A percentile compares a stretch with the other conserved stretches of the same genome.
These are phyloP conservation scores for Stagonosporopsis cucurbitacearum DNA, from an alignment of 2,329 filamentous ascomycete genomes.

Conservation along the genomic window DNA sequence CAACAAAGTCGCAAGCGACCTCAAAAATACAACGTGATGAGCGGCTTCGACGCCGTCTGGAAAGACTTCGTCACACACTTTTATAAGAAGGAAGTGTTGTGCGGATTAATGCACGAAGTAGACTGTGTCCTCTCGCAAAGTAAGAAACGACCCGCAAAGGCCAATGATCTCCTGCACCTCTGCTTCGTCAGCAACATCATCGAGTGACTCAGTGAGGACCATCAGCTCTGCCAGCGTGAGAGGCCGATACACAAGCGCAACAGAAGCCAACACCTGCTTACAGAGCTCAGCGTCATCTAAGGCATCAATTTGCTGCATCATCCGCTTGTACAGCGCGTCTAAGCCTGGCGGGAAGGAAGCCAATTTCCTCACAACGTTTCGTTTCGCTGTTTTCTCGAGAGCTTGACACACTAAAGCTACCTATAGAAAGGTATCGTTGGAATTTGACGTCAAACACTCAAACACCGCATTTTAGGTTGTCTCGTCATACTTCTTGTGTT, in stretches of 20 bases:
- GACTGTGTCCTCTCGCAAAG: conserved; percentile 15
- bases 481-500: background rate
- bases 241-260: conserved; percentile 45
- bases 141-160: conserved; percentile 42
- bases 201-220: conserved; percentile 9
- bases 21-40: conserved; percentile 23
- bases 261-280: background rate
- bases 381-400: conserved; percentile 26
- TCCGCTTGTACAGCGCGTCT: conserved; percentile 48
- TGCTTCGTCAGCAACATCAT: conserved; percentile 14
- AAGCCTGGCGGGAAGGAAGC: conserved; percentile 47
- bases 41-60: conserved; percentile 17
- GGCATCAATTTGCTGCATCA: conserved; percentile 45
- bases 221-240: conserved; percentile 29
- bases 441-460: no score
- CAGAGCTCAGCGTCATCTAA: background rate
- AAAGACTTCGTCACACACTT: conserved; percentile 34
- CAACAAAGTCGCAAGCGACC: conserved; percentile 41
- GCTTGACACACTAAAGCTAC: conserved; percentile 26
- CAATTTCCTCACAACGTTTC: conserved; percentile 19
- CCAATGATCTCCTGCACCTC: conserved; percentile 32
- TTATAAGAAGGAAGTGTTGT: conserved; percentile 50
- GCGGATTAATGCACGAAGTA: conserved; percentile 54
- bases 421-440: no score
- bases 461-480: no score